A percentile compares a stretch with the other conserved stretches of the same genome.
phyloP scores from a whole-genome alignment of 2,329 filamentous ascomycete species.

The Aspergillus luchuensis region DNA sequence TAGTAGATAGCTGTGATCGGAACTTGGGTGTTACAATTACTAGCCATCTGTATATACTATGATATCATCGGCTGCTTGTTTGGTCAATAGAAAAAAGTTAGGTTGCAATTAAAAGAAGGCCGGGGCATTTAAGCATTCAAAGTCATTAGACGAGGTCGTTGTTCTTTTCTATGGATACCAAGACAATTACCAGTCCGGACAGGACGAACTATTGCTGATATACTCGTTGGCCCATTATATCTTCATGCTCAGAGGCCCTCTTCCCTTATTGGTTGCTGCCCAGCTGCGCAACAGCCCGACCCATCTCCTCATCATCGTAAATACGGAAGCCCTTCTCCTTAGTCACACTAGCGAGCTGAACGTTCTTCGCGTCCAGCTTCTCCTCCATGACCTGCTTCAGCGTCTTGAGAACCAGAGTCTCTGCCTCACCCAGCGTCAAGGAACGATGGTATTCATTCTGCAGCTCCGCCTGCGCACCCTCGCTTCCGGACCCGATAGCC shows the following conservation, averaged over 20 bases:
- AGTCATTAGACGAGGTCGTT: slow-evolving; percentile 28
- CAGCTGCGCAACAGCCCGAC: slow-evolving; percentile 76
- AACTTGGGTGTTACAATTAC: background rate
- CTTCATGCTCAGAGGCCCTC: slow-evolving; percentile 15
- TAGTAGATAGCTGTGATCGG: slow-evolving; percentile 53
- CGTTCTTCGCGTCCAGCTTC: slow-evolving; percentile 98
- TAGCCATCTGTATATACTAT: slow-evolving; percentile 11
- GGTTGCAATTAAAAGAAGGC: background rate
- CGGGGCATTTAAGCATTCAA: slow-evolving; percentile 5
- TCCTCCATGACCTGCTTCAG: slow-evolving; percentile 99
- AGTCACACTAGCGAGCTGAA: slow-evolving; percentile 95
- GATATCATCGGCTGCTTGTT: slow-evolving; percentile 5
- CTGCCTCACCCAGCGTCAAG: slow-evolving; percentile 86
- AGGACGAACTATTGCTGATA: slow-evolving; percentile 19
- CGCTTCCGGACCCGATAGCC: slow-evolving; percentile 94
- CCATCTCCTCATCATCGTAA: slow-evolving; percentile 98
- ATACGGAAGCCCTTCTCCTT: slow-evolving; percentile 98
- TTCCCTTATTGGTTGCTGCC: slow-evolving; percentile 46
- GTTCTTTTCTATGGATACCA: slow-evolving; percentile 33
- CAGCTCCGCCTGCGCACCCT: slow-evolving; percentile 95
- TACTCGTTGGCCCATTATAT: slow-evolving; percentile 18
- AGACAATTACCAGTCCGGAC: slow-evolving; percentile 22
- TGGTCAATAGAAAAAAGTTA: background rate
- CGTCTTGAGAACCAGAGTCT: slow-evolving; percentile 94
- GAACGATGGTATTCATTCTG: slow-evolving; percentile 99